Percentiles rank a stretch among this genome's conserved stretches.
Conservation (phyloP, 257 asterid genomes). For the Nicotiana attenuata region DNA sequence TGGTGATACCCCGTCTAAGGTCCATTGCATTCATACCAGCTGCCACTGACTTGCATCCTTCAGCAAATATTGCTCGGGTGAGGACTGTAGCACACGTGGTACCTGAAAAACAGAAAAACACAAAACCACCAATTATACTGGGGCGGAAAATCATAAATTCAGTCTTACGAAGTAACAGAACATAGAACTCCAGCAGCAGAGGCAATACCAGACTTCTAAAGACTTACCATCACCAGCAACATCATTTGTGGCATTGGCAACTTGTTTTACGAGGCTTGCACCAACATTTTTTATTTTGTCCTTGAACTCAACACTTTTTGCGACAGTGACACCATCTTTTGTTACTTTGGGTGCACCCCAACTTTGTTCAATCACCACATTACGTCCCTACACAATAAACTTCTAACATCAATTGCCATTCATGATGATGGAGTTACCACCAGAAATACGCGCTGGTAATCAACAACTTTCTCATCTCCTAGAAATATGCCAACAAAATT, state of each 20-base stretch:
- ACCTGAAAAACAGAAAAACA: conserved; percentile 30
- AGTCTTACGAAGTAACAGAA: neutral
- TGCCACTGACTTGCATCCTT: conserved; percentile 98
- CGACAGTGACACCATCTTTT: conserved; percentile 97
- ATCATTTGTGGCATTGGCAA: conserved; percentile 97
- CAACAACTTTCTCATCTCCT: neutral
- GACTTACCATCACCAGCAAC: conserved; percentile 96
- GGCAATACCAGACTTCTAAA: neutral
- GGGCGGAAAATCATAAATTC: neutral
- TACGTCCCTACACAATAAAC: conserved; percentile 60
- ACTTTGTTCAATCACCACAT: conserved; percentile 94
- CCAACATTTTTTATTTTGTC: conserved; percentile 85
- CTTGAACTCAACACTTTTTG: conserved; percentile 90
- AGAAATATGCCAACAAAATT: neutral
- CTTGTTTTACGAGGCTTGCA: conserved; percentile 96
- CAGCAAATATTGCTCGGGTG: conserved; percentile 86
- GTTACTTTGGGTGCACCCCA: conserved; percentile 99
- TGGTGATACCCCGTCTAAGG: conserved; percentile 83
- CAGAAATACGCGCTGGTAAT: neutral
- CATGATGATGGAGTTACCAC: neutral
- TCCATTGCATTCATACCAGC: conserved; percentile 99
- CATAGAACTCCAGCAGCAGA: neutral
- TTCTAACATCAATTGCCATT: neutral
- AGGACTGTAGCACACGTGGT: conserved; percentile 97
- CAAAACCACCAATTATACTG: neutral